phyloP scores from a whole-genome alignment of 805 yeast genomes.

The Ogataea nakhonphanomensis region DNA sequence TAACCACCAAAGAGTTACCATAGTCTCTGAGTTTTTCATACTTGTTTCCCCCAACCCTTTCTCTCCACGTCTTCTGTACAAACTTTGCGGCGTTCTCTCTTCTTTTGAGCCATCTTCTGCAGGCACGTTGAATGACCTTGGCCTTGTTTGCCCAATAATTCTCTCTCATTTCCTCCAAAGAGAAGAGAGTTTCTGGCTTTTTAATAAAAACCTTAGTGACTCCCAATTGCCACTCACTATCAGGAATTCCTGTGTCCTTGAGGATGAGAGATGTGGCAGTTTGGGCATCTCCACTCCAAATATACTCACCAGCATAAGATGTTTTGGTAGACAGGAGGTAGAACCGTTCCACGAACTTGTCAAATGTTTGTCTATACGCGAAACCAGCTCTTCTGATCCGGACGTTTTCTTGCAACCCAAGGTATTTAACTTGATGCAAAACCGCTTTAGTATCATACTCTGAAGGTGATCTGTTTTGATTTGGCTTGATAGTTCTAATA shows the following conservation, averaged over 20 bases:
- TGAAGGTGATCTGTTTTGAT: conserved; percentile 84
- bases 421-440: conserved; percentile 89
- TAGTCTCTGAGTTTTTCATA: conserved; percentile 81
- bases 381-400: conserved; percentile 98
- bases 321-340: conserved; percentile 83
- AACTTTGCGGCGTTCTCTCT: conserved; percentile 83
- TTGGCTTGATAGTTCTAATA: conserved; percentile 96
- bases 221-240: conserved; percentile 85
- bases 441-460: conserved; percentile 90
- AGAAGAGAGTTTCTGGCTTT: conserved; percentile 94
- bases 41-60: conserved; percentile 69
- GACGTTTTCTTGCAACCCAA: conserved; percentile 95
- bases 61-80: conserved; percentile 81
- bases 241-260: conserved; percentile 62
- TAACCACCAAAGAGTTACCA: conserved; percentile 67
- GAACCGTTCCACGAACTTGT: conserved; percentile 92
- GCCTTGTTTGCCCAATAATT: conserved; percentile 99
- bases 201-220: conserved; percentile 89
- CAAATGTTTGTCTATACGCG: conserved; percentile 95
- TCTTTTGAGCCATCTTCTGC: conserved; percentile 78
- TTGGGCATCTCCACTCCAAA: conserved; percentile 53
- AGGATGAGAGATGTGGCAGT: conserved; percentile 51
- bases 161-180: conserved; percentile 93
- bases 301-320: conserved; percentile 82
- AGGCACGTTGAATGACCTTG: conserved; percentile 93